Evolutionary conservation across 495 filamentous ascomycete genomes (phyloP).

Genomic region (Lichenothelia convexa): DNA sequence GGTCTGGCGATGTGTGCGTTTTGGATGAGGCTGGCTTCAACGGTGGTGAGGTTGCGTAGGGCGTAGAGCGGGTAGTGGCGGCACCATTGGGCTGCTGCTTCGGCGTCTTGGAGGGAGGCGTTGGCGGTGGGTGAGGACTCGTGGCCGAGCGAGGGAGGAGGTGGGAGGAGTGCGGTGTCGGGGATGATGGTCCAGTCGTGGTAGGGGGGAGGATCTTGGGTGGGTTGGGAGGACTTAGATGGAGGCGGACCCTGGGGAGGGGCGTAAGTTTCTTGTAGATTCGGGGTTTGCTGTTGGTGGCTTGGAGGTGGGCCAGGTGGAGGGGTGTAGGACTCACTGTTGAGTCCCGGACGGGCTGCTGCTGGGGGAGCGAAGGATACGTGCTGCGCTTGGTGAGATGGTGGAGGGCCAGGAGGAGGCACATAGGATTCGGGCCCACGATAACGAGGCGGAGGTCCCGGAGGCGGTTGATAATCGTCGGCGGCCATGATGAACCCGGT

Average conservation of each 20-base stretch:
- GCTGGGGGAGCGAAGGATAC: constrained; percentile 9
- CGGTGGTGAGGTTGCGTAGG: constrained; percentile 30
- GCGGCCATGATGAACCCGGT: constrained; percentile 1
- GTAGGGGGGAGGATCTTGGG: constrained; percentile 28
- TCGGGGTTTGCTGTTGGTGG: constrained; percentile 2
- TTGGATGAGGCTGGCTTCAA: constrained; percentile 25
- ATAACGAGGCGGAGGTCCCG: constrained; percentile 6
- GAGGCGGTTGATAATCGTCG: constrained; percentile 15
- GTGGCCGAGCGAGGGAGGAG: constrained; percentile 55
- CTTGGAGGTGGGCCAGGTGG: constrained; percentile 14
- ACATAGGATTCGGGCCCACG: background rate
- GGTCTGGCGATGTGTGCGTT: constrained; percentile 29
- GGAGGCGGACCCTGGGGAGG: constrained; percentile 16
- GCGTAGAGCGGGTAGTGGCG: constrained; percentile 38
- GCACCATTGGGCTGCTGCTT: constrained; percentile 59
- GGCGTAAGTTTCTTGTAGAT: too few relatives aligned
- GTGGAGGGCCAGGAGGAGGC: constrained; percentile 16
- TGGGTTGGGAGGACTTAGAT: constrained; percentile 5
- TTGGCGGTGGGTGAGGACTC: constrained; percentile 55
- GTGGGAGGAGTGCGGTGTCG: constrained; percentile 64
- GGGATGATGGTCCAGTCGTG: constrained; percentile 72
- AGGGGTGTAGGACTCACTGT: constrained; percentile 7
- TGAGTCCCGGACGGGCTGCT: background rate
- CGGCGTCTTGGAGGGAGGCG: constrained; percentile 47
- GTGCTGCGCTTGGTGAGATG: constrained; percentile 8